Conservation (phyloP, 1,139 yeast species). For the Candida sp. region DNA sequence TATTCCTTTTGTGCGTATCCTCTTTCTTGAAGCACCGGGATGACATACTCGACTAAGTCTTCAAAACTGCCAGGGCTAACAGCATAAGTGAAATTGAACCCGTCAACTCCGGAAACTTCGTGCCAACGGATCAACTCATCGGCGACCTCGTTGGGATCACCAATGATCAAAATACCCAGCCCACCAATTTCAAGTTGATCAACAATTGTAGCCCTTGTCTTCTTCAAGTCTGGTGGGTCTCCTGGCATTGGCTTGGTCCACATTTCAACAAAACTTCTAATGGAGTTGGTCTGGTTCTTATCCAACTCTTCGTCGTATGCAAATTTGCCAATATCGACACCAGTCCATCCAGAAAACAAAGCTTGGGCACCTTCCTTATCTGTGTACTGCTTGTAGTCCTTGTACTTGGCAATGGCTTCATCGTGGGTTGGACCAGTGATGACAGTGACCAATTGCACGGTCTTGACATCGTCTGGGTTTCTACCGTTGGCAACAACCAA, state of each 20-base stretch:
- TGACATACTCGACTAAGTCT: conserved; percentile 25
- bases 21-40: conserved; percentile 27
- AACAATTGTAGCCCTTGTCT: conserved; percentile 28
- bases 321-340: conserved; percentile 32
- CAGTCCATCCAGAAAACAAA: conserved; percentile 38
- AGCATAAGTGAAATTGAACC: conserved; percentile 30
- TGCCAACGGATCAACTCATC: conserved; percentile 32
- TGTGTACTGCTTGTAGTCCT: conserved; percentile 28
- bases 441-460: conserved; percentile 31
- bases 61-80: conserved; percentile 29
- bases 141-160: conserved; percentile 29
- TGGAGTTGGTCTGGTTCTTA: conserved; percentile 30
- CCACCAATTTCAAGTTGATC: conserved; percentile 27
- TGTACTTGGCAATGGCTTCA: conserved; percentile 33
- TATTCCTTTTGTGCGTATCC: conserved; percentile 32
- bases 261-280: conserved; percentile 26
- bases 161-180: conserved; percentile 24
- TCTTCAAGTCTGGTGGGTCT: conserved; percentile 24
- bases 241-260: conserved; percentile 33
- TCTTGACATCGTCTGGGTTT: conserved; percentile 33
- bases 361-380: conserved; percentile 42
- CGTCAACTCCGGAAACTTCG: conserved; percentile 29
- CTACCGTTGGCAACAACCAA: conserved; percentile 32
- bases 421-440: conserved; percentile 37
- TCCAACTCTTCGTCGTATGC: conserved; percentile 30